phyloP scores from a whole-genome alignment of 257 asterid genomes.

The Mitragyna speciosa region DNA sequence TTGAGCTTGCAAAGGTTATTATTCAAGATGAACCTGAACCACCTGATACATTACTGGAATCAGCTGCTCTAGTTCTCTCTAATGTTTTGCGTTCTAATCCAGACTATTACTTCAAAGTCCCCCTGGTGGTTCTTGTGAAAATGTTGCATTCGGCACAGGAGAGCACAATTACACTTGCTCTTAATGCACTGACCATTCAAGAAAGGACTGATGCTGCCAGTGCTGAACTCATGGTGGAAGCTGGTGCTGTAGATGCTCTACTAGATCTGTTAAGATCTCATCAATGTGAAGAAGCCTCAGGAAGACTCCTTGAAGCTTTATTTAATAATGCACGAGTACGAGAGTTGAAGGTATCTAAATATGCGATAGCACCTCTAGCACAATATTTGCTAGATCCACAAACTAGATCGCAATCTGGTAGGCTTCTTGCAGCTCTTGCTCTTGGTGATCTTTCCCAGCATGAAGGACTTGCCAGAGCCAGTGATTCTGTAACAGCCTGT shows the following conservation, averaged over 20 bases:
- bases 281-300: slow-evolving; percentile 69
- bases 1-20: slow-evolving; percentile 75
- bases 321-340: slow-evolving; percentile 60
- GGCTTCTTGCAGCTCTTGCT: slow-evolving; percentile 78
- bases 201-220: slow-evolving; percentile 62
- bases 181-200: slow-evolving; percentile 66
- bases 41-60: slow-evolving; percentile 62
- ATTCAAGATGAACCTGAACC: slow-evolving; percentile 79
- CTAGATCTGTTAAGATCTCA: slow-evolving; percentile 82
- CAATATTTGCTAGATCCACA: slow-evolving; percentile 87
- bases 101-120: slow-evolving; percentile 59
- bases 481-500: slow-evolving; percentile 74
- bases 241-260: slow-evolving; percentile 80
- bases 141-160: slow-evolving; percentile 58
- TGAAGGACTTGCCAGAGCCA: slow-evolving; percentile 79
- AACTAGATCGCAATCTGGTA: slow-evolving; percentile 63
- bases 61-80: slow-evolving; percentile 72
- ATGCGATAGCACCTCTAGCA: slow-evolving; percentile 83
- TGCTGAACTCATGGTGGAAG: slow-evolving; percentile 71
- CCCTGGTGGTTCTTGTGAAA: slow-evolving; percentile 67
- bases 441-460: slow-evolving; percentile 92
- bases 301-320: slow-evolving; percentile 68
- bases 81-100: slow-evolving; percentile 54
- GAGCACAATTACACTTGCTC: slow-evolving; percentile 54
- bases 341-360: slow-evolving; percentile 71